Evolutionary conservation across 495 filamentous ascomycete species (phyloP).

Genomic region (Xylaria venustula): DNA sequence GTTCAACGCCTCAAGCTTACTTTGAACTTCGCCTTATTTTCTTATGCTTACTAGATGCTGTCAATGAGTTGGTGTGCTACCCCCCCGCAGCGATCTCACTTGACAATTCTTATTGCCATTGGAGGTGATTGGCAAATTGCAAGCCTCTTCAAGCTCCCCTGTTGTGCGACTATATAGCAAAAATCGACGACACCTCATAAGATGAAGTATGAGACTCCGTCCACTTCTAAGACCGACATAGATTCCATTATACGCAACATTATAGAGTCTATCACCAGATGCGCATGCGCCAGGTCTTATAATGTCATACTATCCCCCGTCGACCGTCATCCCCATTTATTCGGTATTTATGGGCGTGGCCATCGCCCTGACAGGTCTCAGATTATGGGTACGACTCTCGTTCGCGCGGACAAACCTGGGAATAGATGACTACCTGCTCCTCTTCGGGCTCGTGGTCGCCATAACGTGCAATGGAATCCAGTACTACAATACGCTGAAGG

Average conservation of each 20-base stretch:
- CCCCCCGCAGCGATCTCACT: not conserved
- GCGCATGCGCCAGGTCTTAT: not conserved
- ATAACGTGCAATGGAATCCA: constrained; percentile 8
- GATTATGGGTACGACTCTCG: constrained; percentile 9
- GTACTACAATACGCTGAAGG: constrained; percentile 9
- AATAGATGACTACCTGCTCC: constrained; percentile 3
- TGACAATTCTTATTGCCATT: not conserved
- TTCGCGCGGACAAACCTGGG: not conserved
- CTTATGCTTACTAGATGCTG: not conserved
- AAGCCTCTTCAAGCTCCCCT: not conserved
- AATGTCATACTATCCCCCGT: constrained; percentile 8
- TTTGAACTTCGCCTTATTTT: not conserved
- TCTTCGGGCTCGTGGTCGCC: not conserved
- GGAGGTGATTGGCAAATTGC: not conserved
- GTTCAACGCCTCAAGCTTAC: not conserved
- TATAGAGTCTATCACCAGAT: too few species aligned
- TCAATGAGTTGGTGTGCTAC: not conserved
- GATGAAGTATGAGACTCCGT: not conserved
- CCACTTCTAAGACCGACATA: not conserved
- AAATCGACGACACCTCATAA: too few species aligned
- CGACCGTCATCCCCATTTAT: constrained; percentile 8
- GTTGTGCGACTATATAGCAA: not conserved
- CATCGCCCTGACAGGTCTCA: not conserved
- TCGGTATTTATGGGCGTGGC: constrained; percentile 11
- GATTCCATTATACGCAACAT: too few species aligned